These are phyloP conservation scores for Thinopyrum elongatum DNA, from an alignment of 176 grass and related monocot species.

Conservation along the genomic window DNA sequence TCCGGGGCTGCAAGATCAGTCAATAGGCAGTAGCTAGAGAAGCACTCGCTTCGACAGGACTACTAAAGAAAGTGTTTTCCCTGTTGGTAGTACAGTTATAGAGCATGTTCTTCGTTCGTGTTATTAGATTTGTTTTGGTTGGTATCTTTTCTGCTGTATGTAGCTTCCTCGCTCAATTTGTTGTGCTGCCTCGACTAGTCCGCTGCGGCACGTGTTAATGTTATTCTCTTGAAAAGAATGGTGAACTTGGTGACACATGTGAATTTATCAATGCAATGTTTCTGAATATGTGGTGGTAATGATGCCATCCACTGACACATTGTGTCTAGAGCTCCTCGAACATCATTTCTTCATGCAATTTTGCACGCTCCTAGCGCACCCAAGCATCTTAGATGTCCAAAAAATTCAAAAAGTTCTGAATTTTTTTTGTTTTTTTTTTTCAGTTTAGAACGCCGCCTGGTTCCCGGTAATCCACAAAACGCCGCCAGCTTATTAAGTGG, in stretches of 20 bases:
- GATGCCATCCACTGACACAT: not conserved
- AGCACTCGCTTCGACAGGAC: conserved; percentile 25
- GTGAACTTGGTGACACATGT: not conserved
- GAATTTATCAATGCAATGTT: not conserved
- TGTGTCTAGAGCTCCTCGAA: too few species aligned
- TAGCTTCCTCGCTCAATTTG: not conserved
- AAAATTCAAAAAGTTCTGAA: too few species aligned
- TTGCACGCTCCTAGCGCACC: too few species aligned
- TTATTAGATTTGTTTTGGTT: conserved; percentile 21
- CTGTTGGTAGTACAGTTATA: conserved; percentile 22
- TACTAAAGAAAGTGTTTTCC: conserved; percentile 15
- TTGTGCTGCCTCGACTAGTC: not conserved
- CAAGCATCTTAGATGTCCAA: too few species aligned
- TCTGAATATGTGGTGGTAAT: not conserved
- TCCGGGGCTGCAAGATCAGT: conserved; percentile 52
- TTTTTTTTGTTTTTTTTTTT: too few species aligned
- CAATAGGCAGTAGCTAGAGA: conserved; percentile 30
- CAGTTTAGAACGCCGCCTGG: too few species aligned
- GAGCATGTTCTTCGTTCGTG: conserved; percentile 30
- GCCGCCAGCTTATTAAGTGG: too few species aligned
- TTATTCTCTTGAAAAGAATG: not conserved
- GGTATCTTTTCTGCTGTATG: conserved; percentile 16
- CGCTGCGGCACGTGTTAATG: not conserved
- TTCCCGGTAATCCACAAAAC: too few species aligned
- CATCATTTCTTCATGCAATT: too few species aligned